Percentiles rank a stretch among this genome's conserved stretches.
phyloP scores from a whole-genome alignment of 192 early-diverging fungal genomes.

The Chytriomyces confervae region DNA sequence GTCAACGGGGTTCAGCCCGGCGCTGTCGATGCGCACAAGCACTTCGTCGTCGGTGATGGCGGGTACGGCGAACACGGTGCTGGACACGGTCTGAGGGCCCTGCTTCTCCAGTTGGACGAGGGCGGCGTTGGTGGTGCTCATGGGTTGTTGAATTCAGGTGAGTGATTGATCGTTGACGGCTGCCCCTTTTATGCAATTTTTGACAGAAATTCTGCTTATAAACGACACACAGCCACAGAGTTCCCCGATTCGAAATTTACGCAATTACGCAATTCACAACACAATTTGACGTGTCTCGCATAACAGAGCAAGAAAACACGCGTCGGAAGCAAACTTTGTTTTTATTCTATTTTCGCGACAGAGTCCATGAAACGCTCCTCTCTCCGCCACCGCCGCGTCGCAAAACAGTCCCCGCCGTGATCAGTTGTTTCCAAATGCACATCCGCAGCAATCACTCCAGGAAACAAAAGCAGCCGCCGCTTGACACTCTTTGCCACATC shows the following conservation, averaged over 20 bases:
- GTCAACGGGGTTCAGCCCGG: conserved; percentile 34
- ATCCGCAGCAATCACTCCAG: conserved; percentile 30
- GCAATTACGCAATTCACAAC: too few relatives aligned
- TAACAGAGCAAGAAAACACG: too few relatives aligned
- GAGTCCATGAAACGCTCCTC: not conserved
- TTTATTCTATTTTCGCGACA: too few relatives aligned
- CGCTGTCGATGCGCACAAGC: conserved; percentile 24
- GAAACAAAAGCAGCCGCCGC: conserved; percentile 3
- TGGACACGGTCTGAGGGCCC: not conserved
- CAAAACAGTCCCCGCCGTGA: not conserved
- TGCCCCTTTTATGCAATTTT: too few relatives aligned
- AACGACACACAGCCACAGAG: too few relatives aligned
- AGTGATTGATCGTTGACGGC: too few relatives aligned
- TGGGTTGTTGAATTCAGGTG: too few relatives aligned
- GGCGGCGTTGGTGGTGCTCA: not conserved
- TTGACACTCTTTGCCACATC: conserved; percentile 5
- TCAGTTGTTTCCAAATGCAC: conserved; percentile 36
- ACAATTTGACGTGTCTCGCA: too few relatives aligned
- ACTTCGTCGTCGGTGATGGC: not conserved
- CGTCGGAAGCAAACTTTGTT: too few relatives aligned
- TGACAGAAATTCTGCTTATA: too few relatives aligned
- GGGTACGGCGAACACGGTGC: conserved; percentile 7
- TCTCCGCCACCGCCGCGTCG: not conserved
- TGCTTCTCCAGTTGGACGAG: conserved; percentile 2
- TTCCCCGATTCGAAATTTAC: too few relatives aligned